A percentile compares a stretch with the other conserved stretches of the same genome.
phyloP scores from a whole-genome alignment of 2,329 filamentous ascomycete species.

The Diaporthe sp. region DNA sequence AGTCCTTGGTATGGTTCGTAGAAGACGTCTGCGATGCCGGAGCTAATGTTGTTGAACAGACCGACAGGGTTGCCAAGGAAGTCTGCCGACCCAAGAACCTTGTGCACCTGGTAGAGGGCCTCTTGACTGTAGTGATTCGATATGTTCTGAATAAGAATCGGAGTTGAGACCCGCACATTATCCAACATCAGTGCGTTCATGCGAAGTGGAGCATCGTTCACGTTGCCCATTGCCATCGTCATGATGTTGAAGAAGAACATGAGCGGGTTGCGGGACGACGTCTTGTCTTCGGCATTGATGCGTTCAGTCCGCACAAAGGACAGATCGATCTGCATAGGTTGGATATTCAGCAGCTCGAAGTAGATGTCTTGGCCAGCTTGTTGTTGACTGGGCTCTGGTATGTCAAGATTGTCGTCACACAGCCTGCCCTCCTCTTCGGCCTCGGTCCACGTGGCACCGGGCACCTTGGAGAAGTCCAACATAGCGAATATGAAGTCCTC shows the following conservation, averaged over 20 bases:
- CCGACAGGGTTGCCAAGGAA: conserved; percentile 98
- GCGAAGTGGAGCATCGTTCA: conserved; percentile 95
- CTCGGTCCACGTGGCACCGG: conserved; percentile 88
- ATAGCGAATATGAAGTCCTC: conserved; percentile 98
- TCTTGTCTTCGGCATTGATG: conserved; percentile 95
- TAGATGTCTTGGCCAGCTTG: conserved; percentile 94
- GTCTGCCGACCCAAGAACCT: conserved; percentile 96
- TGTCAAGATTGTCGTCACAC: conserved; percentile 89
- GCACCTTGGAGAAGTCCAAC: conserved; percentile 93
- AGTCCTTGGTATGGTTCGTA: conserved; percentile 98
- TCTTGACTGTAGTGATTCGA: conserved; percentile 98
- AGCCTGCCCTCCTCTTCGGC: conserved; percentile 83
- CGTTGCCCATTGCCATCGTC: conserved; percentile 99
- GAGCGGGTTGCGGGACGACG: conserved; percentile 89
- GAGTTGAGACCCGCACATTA: conserved; percentile 91
- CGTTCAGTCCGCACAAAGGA: conserved; percentile 97
- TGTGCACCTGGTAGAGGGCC: conserved; percentile 94
- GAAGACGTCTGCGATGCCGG: conserved; percentile 97
- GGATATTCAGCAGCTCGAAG: conserved; percentile 96
- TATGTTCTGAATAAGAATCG: conserved; percentile 86
- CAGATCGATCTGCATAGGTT: conserved; percentile 97
- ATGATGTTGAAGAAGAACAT: conserved; percentile 99
- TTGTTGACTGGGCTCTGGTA: conserved; percentile 90
- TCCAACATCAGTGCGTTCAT: conserved; percentile 95
- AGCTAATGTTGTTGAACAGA: conserved; percentile 97